Evolutionary conservation across 2,329 filamentous ascomycete genomes (phyloP).

Genomic region (Penicillium aurantiogriseum): DNA sequence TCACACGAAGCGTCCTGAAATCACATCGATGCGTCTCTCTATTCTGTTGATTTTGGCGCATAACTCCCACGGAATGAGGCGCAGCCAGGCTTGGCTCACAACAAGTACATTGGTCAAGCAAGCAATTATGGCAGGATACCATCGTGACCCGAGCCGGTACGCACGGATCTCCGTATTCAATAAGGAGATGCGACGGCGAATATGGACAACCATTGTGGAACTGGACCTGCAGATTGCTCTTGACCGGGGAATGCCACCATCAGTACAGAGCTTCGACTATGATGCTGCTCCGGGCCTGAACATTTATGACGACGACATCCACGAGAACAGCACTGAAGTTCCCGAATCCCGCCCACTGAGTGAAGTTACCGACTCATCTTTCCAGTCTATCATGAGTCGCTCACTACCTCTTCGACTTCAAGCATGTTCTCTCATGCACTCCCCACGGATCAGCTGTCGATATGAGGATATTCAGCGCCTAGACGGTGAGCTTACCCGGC

Average conservation of each 20-base stretch:
- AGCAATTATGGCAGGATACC: slow-evolving; percentile 55
- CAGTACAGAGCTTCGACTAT: slow-evolving; percentile 44
- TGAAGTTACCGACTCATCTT: slow-evolving; percentile 41
- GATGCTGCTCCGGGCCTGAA: slow-evolving; percentile 52
- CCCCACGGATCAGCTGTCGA: slow-evolving; percentile 37
- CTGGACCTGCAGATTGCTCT: slow-evolving; percentile 57
- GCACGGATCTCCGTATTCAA: slow-evolving; percentile 40
- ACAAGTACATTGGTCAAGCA: slow-evolving; percentile 52
- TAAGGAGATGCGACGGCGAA: slow-evolving; percentile 50
- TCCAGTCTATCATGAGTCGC: slow-evolving; percentile 30
- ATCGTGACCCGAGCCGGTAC: slow-evolving; percentile 41
- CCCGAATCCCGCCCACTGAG: slow-evolving; percentile 31
- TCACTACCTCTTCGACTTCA: slow-evolving; percentile 36
- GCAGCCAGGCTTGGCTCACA: slow-evolving; percentile 55
- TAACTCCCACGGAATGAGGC: slow-evolving; percentile 51
- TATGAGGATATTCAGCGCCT: slow-evolving; percentile 42
- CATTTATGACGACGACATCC: slow-evolving; percentile 51
- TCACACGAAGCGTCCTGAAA: slow-evolving; percentile 54
- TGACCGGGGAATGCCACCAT: slow-evolving; percentile 55
- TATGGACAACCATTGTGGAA: slow-evolving; percentile 59
- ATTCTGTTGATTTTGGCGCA: slow-evolving; percentile 53
- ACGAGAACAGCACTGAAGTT: slow-evolving; percentile 31
- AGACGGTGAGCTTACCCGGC: slow-evolving; percentile 40
- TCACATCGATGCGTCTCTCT: slow-evolving; percentile 51
- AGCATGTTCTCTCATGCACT: slow-evolving; percentile 38